These are phyloP conservation scores for Arabidopsis suecica DNA, from an alignment of 345 rosid genomes.

Conservation along the genomic window DNA sequence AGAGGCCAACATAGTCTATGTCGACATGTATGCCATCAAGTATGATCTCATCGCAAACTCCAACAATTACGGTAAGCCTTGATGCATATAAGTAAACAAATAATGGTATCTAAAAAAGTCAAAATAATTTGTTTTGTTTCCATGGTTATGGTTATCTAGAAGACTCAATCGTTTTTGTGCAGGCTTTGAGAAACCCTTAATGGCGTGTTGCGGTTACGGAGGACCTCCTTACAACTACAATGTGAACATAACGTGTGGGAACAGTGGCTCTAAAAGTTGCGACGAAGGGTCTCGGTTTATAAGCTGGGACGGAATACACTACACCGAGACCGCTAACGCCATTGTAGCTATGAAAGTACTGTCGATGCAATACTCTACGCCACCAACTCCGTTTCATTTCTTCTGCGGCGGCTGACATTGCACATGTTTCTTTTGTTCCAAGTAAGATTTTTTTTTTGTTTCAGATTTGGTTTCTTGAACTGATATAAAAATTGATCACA, in stretches of 20 bases:
- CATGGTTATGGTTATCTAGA: background rate
- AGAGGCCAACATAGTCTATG: slow-evolving; percentile 65
- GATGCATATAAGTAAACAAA: no score
- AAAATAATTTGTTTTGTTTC: background rate
- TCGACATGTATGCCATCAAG: slow-evolving; percentile 76
- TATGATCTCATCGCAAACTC: slow-evolving; percentile 73
- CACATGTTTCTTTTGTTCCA: background rate
- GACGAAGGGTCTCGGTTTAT: slow-evolving; percentile 53
- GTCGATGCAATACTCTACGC: slow-evolving; percentile 65
- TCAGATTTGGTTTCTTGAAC: background rate
- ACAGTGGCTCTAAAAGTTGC: slow-evolving; percentile 56
- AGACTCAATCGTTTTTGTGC: slow-evolving; percentile 21
- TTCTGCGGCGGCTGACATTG: slow-evolving; percentile 49
- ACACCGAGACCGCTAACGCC: slow-evolving; percentile 74
- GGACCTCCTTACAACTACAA: slow-evolving; percentile 87
- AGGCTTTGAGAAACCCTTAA: slow-evolving; percentile 76
- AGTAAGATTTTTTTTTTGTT: background rate
- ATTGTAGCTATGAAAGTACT: slow-evolving; percentile 64
- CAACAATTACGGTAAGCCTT: slow-evolving; percentile 55
- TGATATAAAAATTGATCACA: background rate
- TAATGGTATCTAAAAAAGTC: no score
- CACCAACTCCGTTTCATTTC: slow-evolving; percentile 57
- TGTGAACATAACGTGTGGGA: slow-evolving; percentile 65
- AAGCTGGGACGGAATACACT: slow-evolving; percentile 87
- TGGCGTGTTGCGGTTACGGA: slow-evolving; percentile 90